Evolutionary conservation across 768 basidiomycete genomes (phyloP), one percentile per base, ranked within the genome.

Genomic region (Lactifluus subvellereus): DNA sequence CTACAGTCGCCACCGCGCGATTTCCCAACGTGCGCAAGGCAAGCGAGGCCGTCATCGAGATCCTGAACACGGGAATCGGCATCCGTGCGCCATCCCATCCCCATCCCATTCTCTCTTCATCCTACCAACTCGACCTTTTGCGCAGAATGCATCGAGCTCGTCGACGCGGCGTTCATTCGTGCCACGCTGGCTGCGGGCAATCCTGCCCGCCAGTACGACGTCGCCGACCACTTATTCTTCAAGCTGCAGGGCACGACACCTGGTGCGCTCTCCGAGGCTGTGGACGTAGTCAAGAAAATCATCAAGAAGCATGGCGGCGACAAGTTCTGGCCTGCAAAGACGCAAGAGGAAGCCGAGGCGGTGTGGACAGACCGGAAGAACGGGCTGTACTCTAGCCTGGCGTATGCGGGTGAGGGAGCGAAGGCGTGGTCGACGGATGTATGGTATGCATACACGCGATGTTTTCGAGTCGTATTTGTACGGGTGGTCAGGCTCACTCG

Each of bases 131-230:
- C 51, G 20, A 20, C 38, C 35, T 18, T 13, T 14, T 20, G 6
- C 32, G 45, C 70, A 87, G 91, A 94, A 78, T 94, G 92, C 61
- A 84, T 93, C 42, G 93, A 95, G 68, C 82, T 94, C 7, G 78
- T 90, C 32, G 93, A 96, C 71, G 81, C 84, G 52, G 73, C 78
- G 49, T 84, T 86, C 72, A 87, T 91, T 82, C 73, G 76, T 38
- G 81, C 86, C 6, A 79, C 80, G 43, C 86, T 88, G 72, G 74
- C 76, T 49, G 81, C 76, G 60, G 83, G 83, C 67, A 78, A 75
- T 65, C 85, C 69, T 6, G 54, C 40, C 16, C 66, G 59, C 13
- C 27, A 50, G 40, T 64, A 69, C 37, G 68, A 60, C 60, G 68
- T 71, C 37, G 57, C 65, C 32, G 89, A 92, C 70, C 84, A 82